Conservation (phyloP, 1,284 basidiomycete species). For the Apiotrichum akiyoshidainum region DNA sequence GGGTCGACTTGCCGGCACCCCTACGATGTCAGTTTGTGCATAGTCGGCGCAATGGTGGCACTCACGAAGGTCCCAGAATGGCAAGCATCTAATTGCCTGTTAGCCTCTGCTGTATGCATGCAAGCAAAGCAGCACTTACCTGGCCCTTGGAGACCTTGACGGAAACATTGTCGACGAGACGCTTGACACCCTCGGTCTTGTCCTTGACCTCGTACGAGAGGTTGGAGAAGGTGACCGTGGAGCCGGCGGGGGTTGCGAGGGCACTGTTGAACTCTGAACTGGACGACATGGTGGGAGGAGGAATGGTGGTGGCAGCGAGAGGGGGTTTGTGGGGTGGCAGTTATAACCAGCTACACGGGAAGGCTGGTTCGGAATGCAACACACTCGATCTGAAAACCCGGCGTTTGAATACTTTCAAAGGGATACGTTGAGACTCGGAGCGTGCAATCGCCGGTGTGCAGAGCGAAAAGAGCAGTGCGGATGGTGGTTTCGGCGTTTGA, state of each 20-base stretch:
- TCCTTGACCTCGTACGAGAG: slow-evolving; percentile 21
- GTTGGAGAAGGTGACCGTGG: slow-evolving; percentile 9
- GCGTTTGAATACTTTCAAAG: no score
- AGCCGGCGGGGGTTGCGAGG: background rate
- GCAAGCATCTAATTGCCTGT: slow-evolving; percentile 18
- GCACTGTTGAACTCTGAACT: background rate
- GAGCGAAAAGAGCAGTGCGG: no score
- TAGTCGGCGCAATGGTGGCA: background rate
- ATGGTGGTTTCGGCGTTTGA: background rate
- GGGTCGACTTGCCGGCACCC: slow-evolving; percentile 45
- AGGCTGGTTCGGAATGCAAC: no score
- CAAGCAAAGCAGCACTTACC: slow-evolving; percentile 1
- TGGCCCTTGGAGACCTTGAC: slow-evolving; percentile 13
- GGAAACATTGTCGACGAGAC: slow-evolving; percentile 18
- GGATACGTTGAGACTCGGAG: no score
- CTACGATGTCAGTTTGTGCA: background rate
- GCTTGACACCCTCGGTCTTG: slow-evolving; percentile 14
- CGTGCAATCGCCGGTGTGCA: no score
- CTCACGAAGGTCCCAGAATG: slow-evolving; percentile 19
- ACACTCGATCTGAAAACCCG: no score
- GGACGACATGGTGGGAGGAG: background rate
- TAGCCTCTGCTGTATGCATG: background rate
- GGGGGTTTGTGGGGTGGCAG: no score
- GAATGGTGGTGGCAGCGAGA: no score
- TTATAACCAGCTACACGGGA: no score